Base-by-base conservation (phyloP, 2,329 filamentous ascomycete species). In the Colletotrichum incanum region DNA sequence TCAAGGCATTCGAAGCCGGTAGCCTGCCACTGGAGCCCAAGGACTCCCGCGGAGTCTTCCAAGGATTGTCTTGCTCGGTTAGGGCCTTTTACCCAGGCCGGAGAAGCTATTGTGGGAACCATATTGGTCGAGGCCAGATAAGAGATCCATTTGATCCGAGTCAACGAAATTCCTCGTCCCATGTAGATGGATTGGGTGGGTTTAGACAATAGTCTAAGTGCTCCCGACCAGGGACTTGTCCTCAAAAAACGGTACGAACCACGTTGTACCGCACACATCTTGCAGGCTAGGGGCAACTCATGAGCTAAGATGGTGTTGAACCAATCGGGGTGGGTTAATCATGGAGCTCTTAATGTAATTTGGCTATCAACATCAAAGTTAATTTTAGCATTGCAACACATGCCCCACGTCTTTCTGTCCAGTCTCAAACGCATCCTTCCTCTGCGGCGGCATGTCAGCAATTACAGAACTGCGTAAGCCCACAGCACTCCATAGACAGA, bases 361-460 rank as follows among this genome's bases (percentile, higher is more conserved):
- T 43, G 67, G 39, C 61, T 60, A 54, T 70, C 54, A 23, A 65
- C 26, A 66, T 70, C 41, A 37, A 70, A 60, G 61, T 70, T 70
- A 66, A 60, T 60, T 66, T 60, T 65, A 49, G 62, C 43, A 31
- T 55, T 31, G 37, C 45, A 55, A 60, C 47, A 47, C 34, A 14
- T 31, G 45, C 16, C 45, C 55, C 54, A 45, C 12, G 37, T 20
- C n/a, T 41, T 41, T n/a, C n/a, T 23, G 26, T 18, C 37, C 18
- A 54, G 61, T 55, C 47, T 43, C 37, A 39, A 64, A 49, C 60
- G n/a, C 39, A 50, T 58, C 37, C 59, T 28, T 45, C 28, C 28
- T 31, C 18, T 28, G 34, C 28, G 37, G 43, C 26, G 26, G 23
- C 9, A 14, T 37, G 67, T 66, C 62, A 66, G 67, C 67, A 39